Evolutionary conservation across 108 stramenopile genomes (phyloP), one percentile per base, ranked within the genome.

Genomic region (Skeletonema tropicum): DNA sequence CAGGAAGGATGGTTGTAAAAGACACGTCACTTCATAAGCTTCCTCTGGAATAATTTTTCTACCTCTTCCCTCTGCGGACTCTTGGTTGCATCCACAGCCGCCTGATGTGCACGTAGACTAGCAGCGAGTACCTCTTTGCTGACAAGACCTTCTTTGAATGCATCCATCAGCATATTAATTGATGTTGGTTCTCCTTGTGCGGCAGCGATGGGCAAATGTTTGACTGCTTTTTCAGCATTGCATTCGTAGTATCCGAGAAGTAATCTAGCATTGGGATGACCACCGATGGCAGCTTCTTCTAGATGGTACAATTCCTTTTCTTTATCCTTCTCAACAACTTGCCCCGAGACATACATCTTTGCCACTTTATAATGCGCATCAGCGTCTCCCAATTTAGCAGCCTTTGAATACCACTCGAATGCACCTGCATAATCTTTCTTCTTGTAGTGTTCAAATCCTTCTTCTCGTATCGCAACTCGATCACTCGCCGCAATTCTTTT

Each of bases 1-100:
- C n/a, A n/a, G n/a, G n/a, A n/a, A n/a, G n/a, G n/a, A n/a, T n/a
- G n/a, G n/a, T n/a, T n/a, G n/a, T n/a, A n/a, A n/a, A n/a, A n/a
- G n/a, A n/a, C n/a, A n/a, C n/a, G n/a, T n/a, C n/a, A n/a, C n/a
- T n/a, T n/a, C n/a, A n/a, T n/a, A n/a, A n/a, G n/a, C n/a, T n/a
- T n/a, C n/a, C n/a, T n/a, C n/a, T n/a, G n/a, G n/a, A n/a, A n/a
- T n/a, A n/a, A n/a, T n/a, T n/a, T n/a, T n/a, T n/a, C n/a, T n/a
- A n/a, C n/a, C n/a, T n/a, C n/a, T n/a, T 58, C 57, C 29, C 57
- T 58, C 57, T 58, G 26, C 5, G 57, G 25, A 58, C 57, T 58
- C 7, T 58, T 58, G 3, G 57, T 58, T 29, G 57, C 57, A 58
- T 58, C 10, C 1, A 58, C 57, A 58, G 57, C 57, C 1, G 29